These are phyloP conservation scores for Cyanidiococcus yangmingshanensis DNA, from an alignment of 23 red algal genomes.

Conservation along the genomic window DNA sequence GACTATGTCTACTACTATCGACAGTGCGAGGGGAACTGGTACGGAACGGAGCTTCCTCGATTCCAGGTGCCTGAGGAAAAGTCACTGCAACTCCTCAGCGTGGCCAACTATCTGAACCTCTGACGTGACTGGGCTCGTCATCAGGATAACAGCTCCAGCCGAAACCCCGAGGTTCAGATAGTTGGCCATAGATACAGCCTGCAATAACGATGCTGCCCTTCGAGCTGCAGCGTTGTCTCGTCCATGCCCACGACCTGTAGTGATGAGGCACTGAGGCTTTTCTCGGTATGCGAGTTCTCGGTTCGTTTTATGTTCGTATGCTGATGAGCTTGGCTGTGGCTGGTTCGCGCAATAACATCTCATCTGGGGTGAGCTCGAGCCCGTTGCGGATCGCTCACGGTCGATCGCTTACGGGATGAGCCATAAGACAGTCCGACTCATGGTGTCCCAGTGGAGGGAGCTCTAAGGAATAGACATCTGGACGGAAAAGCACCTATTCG, in stretches of 20 bases:
- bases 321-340: too few relatives aligned
- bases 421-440: too few relatives aligned
- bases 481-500: too few relatives aligned
- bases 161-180: not conserved
- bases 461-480: too few relatives aligned
- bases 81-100: slow-evolving; percentile 12
- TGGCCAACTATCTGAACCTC: slow-evolving; percentile 17
- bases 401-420: too few relatives aligned
- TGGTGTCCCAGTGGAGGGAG: too few relatives aligned
- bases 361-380: too few relatives aligned
- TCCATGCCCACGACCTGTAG: not conserved
- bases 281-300: too few relatives aligned
- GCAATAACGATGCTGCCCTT: not conserved
- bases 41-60: not conserved
- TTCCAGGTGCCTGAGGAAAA: slow-evolving; percentile 3
- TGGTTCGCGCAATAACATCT: too few relatives aligned
- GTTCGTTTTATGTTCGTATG: too few relatives aligned
- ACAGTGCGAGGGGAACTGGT: not conserved
- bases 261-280: not conserved
- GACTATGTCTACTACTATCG: slow-evolving; percentile 14
- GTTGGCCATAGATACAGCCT: not conserved
- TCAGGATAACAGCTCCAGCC: not conserved
- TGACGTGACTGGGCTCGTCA: not conserved
- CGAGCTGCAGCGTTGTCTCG: not conserved
- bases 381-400: too few relatives aligned